Conservation (phyloP, 2,329 filamentous ascomycete species). For the Aotearoamyces nothofagi region DNA sequence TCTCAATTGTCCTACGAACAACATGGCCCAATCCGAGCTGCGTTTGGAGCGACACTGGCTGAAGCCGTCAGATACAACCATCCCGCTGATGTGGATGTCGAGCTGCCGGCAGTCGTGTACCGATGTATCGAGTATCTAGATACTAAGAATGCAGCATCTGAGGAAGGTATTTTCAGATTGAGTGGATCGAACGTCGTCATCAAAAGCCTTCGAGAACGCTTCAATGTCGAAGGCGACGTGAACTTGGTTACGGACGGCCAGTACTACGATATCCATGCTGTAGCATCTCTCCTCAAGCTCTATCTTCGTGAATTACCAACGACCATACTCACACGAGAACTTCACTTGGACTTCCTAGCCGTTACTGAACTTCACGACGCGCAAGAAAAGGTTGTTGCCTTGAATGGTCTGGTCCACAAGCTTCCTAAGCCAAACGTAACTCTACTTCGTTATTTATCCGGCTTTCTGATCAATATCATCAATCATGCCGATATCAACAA, state of each 20-base stretch:
- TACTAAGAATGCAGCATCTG: constrained; percentile 61
- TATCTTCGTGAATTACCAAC: constrained; percentile 86
- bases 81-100: constrained; percentile 56
- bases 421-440: constrained; percentile 70
- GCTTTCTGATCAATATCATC: constrained; percentile 83
- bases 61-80: constrained; percentile 76
- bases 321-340: constrained; percentile 78
- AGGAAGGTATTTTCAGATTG: constrained; percentile 93
- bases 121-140: constrained; percentile 89
- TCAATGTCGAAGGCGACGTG: constrained; percentile 85
- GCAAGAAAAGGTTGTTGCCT: constrained; percentile 58
- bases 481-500: constrained; percentile 85
- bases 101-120: constrained; percentile 84
- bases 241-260: constrained; percentile 70
- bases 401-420: constrained; percentile 65
- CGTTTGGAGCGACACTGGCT: constrained; percentile 72
- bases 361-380: constrained; percentile 67
- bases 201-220: constrained; percentile 77
- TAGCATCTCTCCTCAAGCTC: constrained; percentile 84
- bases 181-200: constrained; percentile 96
- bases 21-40: constrained; percentile 45
- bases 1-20: constrained; percentile 27
- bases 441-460: constrained; percentile 69
- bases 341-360: constrained; percentile 77
- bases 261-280: constrained; percentile 90